Base-by-base conservation (phyloP, 2,329 filamentous ascomycete genomes). In the Ceratocystis ficicola region DNA sequence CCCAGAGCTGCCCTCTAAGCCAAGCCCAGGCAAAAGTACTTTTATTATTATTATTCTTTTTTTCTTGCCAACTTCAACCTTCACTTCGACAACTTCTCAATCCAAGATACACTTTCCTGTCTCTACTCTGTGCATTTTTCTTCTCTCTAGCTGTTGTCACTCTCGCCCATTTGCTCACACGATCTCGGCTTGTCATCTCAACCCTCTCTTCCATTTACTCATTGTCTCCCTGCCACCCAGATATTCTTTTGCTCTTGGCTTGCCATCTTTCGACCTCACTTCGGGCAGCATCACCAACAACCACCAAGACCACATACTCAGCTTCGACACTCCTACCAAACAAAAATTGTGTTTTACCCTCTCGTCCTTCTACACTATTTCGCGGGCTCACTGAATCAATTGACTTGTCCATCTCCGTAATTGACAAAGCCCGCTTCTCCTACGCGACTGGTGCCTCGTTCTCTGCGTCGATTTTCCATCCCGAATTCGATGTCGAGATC, bases 361-460 rank as follows among this genome's bases (percentile, higher is more conserved):
- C 15, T 15, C 22, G 52, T 30, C 52, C 22, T 41, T 15, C 52
- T 57, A 57, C 52, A 30, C 52, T 7, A 30, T n/a, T 3, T 30
- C 6, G 25, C 5, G 25, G 52, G 30, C 52, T 10, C 6, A n/a
- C 25, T 30, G 5, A 12, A 17, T n/a, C 61, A 25, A 63, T 10
- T 50, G 17, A 46, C 36, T n/a, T 2, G 17, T 46, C 30, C n/a
- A 2, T 3, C 41, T 50, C 5, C 30, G 5, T 50, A n/a, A 30
- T 22, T 25, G 48, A 17, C 36, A 52, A 32, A 25, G 10, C 28
- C 44, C 46, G 44, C 46, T 57, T 46, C 50, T 22, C 7, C 50
- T 65, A 63, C 63, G 63, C 66, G 59, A 65, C 52, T 65, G 66
- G 64, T 44, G 67, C 65, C 61, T 66, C 64, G 62, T 55, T 66